A percentile compares a stretch with the other conserved stretches of the same genome.
phyloP scores from a whole-genome alignment of 2,329 filamentous ascomycete species.

The Neurospora sp. region DNA sequence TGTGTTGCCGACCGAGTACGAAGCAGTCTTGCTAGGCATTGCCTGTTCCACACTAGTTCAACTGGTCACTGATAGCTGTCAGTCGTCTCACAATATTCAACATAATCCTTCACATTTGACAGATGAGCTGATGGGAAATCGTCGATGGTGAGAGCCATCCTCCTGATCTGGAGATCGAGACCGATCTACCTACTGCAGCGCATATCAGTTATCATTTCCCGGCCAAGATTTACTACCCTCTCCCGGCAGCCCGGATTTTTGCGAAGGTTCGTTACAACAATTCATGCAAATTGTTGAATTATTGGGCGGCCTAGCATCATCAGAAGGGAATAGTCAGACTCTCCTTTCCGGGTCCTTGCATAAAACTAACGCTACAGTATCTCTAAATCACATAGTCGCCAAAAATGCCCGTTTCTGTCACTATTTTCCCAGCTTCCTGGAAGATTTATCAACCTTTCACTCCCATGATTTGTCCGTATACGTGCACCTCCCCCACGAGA shows the following conservation, averaged over 20 bases:
- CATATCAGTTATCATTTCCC: not conserved
- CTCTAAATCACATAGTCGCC: not conserved
- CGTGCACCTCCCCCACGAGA: not conserved
- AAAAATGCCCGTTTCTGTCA: not conserved
- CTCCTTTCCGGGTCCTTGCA: not conserved
- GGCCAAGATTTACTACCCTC: not conserved
- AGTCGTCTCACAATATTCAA: not conserved
- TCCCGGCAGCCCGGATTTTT: not conserved
- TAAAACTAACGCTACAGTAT: not conserved
- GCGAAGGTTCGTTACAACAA: not conserved
- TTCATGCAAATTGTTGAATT: not conserved
- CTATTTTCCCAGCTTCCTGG: not conserved
- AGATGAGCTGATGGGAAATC: not conserved
- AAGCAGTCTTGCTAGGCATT: not conserved
- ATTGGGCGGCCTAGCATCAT: not conserved
- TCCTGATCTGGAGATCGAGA: not conserved
- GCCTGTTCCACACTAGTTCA: not conserved
- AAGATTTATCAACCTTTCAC: not conserved
- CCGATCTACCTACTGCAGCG: not conserved
- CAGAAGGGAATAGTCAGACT: not conserved
- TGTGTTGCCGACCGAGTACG: not conserved
- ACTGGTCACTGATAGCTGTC: not conserved
- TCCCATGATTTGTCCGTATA: not conserved
- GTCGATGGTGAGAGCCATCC: not conserved
- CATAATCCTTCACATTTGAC: not conserved